These are phyloP conservation scores for Backusella liffmaniae DNA, from an alignment of 192 early-diverging fungal genomes.

Conservation along the genomic window DNA sequence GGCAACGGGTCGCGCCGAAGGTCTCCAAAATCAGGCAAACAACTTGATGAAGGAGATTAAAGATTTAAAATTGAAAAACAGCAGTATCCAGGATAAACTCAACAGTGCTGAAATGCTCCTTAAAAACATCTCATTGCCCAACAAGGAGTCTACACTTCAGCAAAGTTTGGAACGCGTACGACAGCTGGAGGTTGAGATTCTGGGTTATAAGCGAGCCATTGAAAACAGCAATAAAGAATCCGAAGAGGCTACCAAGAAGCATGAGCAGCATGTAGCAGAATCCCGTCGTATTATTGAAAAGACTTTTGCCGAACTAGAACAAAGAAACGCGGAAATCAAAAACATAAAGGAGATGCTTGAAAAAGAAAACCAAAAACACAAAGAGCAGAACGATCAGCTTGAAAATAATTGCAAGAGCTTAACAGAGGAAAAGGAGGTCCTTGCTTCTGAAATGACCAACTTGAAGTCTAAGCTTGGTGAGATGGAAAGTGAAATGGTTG, in stretches of 20 bases:
- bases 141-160: background rate
- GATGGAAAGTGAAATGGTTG: background rate
- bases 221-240: background rate
- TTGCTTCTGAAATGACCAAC: background rate
- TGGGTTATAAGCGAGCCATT: background rate
- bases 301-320: background rate
- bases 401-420: background rate
- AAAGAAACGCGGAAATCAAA: background rate
- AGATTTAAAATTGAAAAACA: background rate
- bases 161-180: background rate
- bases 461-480: background rate
- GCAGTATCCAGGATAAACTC: background rate
- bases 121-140: background rate
- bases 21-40: background rate
- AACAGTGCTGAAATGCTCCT: background rate
- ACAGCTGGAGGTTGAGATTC: background rate
- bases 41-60: background rate
- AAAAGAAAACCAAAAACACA: background rate
- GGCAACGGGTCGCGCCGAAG: background rate
- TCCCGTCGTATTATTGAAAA: background rate
- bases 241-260: background rate
- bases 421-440: background rate
- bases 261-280: background rate
- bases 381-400: background rate
- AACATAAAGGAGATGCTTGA: background rate